phyloP scores from a whole-genome alignment of 306 rosid genomes.

The Spatholobus suberectus region DNA sequence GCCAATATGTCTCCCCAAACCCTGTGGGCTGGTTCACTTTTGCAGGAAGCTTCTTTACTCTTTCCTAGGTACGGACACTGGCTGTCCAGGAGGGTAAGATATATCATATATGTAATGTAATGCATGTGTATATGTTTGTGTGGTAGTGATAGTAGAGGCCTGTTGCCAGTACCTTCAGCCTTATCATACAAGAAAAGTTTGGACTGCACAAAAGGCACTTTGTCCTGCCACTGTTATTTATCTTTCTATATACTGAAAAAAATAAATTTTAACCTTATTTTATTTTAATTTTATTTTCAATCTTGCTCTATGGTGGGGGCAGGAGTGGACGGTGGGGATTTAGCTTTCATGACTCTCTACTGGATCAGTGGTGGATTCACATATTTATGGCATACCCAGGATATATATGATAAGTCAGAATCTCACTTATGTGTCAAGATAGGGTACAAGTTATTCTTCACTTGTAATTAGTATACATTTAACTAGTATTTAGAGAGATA shows the following conservation, averaged over 20 bases:
- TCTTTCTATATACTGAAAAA: background rate
- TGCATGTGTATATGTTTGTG: background rate
- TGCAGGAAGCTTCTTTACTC: constrained; percentile 90
- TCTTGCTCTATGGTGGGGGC: background rate
- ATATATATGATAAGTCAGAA: background rate
- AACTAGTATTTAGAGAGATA: background rate
- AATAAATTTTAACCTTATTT: too few species aligned
- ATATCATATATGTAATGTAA: background rate
- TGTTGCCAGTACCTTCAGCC: constrained; percentile 3
- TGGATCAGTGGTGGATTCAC: constrained; percentile 13
- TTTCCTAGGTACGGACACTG: constrained; percentile 64
- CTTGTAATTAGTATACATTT: background rate
- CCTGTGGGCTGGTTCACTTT: constrained; percentile 50
- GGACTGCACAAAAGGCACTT: constrained; percentile 23
- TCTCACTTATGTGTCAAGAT: background rate
- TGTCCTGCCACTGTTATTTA: background rate
- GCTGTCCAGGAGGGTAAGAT: constrained; percentile 28
- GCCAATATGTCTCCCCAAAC: constrained; percentile 37
- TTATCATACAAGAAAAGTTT: constrained; percentile 38
- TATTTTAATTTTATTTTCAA: background rate
- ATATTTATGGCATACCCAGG: constrained; percentile 1
- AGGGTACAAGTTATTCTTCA: background rate
- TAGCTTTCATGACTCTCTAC: background rate
- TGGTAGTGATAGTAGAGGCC: background rate
- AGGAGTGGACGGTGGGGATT: background rate